Base-by-base conservation (phyloP, 2,329 filamentous ascomycete species). In the Clarireedia paspali region DNA sequence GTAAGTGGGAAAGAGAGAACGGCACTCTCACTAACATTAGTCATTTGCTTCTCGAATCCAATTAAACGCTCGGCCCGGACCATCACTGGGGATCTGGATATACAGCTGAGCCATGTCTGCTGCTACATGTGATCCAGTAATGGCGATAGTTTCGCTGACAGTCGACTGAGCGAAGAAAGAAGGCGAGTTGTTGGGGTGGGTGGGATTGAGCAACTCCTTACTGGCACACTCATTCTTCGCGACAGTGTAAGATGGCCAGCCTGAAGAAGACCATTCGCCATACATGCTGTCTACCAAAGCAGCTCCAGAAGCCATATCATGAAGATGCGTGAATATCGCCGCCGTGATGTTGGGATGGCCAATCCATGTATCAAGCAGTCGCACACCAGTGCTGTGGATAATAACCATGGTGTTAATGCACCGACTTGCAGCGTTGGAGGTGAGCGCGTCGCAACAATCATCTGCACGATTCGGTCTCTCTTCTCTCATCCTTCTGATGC, bases 371-470 rank as follows among this genome's bases (percentile, higher is more conserved):
- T 85, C 82, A 0, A 87, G 77, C 0, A 83, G 67, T 0, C 82
- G 73, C 6, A 77, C 71, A 0, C 83, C 84, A 0, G 81, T 81
- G 53, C 84, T 85, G 67, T 87, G 82, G 10, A 86, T 73, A 1
- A 84, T 72, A 0, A 86, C 83, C 10, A 87, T 74, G 0, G 83
- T 87, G 63, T 82, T 84, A 62, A 71, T 75, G 69, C 83, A 86
- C 66, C 55, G 53, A 26, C 27, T 23, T 20, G 61, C 83, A 0
- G 87, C 81, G 47, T 78, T 75, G 1, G 70, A 70, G 45, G 87
- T 75, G 0, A 87, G 70, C 0, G 68, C 70, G 59, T 87, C 83
- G 1, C 60, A 63, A 44, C 50, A 82, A 57, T 85, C 84, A 66
- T 92, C 84, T 42, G 30, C 2, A 30, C 14, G 6, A n/a, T 5